Evolutionary conservation across 148 eudicot species (phyloP), one percentile per base, ranked within the genome.

Genomic region (Bassia scoparia): DNA sequence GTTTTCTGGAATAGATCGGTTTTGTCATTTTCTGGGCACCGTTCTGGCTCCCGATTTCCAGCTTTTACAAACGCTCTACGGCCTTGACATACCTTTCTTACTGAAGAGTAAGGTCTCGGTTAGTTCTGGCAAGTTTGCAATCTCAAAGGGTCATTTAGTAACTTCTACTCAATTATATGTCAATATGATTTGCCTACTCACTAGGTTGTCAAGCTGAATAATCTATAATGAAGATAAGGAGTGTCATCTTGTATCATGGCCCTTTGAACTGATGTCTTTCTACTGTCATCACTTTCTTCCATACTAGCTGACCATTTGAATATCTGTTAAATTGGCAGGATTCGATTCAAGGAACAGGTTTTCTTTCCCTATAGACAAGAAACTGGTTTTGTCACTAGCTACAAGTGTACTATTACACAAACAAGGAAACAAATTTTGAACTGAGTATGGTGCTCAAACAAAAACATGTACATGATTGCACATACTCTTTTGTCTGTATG

Each of bases 1-100:
- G 29, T 85, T 77, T 75, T 86, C 92, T 10, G 93, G 83, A 78
- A 95, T 58, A 87, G 84, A 68, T 80, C 78, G 31, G 99, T 97
- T 70, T 92, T 87, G 80, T 95, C 99, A 77, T 92, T 95, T 81
- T 92, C 96, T 76, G 99, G 92, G 76, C 82, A 79, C 83, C 90
- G 87, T 81, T 87, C 79, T 26, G 64, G 78, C 70, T 92, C 97
- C 96, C 97, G 90, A 43, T 77, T 82, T 76, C 92, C 99, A 29
- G 97, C 97, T 83, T 74, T 81, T 93, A 90, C 37, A 74, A 81
- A 66, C n/a, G n/a, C n/a, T n/a, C n/a, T n/a, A n/a, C n/a, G n/a
- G n/a, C 98, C 98, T 84, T 85, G 87, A 81, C 98, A 93, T 59
- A 93, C 97, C 81, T 80, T 84, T 71, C n/a, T 89, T 79, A 68